Evolutionary conservation across 116 monocot species (phyloP).

Genomic region (Trichopus zeylanicus): DNA sequence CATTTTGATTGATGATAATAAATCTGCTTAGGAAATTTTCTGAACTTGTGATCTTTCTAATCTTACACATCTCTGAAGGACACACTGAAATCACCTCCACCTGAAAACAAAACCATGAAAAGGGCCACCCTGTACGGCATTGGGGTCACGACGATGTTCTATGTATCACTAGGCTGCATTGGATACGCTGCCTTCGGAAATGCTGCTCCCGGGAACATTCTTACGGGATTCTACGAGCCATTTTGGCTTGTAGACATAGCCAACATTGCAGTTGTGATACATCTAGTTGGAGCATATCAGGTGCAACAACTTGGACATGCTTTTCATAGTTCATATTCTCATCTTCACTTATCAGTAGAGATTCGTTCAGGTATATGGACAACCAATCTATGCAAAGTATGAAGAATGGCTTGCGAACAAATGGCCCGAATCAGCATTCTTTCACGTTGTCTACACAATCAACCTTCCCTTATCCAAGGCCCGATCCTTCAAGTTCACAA

Average conservation of each 20-base stretch:
- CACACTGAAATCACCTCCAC: slow-evolving; percentile 60
- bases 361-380: slow-evolving; percentile 43
- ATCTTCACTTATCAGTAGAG: not conserved
- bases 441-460: slow-evolving; percentile 29
- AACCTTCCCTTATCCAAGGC: slow-evolving; percentile 21
- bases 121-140: slow-evolving; percentile 50
- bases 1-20: no score
- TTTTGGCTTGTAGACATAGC: slow-evolving; percentile 68
- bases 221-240: slow-evolving; percentile 58
- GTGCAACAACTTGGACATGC: no score
- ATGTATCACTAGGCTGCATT: slow-evolving; percentile 48
- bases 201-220: slow-evolving; percentile 47
- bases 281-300: slow-evolving; percentile 67
- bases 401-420: slow-evolving; percentile 31
- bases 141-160: slow-evolving; percentile 47
- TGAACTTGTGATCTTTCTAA: not conserved
- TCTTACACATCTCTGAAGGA: no score
- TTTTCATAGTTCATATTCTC: not conserved
- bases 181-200: slow-evolving; percentile 77
- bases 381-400: slow-evolving; percentile 42
- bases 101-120: slow-evolving; percentile 84
- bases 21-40: not conserved
- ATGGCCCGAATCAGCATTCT: slow-evolving; percentile 46
- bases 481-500: slow-evolving; percentile 20
- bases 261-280: slow-evolving; percentile 52